Base-by-base conservation (phyloP, 2,329 filamentous ascomycete genomes). In the Pyrenophora graminea region DNA sequence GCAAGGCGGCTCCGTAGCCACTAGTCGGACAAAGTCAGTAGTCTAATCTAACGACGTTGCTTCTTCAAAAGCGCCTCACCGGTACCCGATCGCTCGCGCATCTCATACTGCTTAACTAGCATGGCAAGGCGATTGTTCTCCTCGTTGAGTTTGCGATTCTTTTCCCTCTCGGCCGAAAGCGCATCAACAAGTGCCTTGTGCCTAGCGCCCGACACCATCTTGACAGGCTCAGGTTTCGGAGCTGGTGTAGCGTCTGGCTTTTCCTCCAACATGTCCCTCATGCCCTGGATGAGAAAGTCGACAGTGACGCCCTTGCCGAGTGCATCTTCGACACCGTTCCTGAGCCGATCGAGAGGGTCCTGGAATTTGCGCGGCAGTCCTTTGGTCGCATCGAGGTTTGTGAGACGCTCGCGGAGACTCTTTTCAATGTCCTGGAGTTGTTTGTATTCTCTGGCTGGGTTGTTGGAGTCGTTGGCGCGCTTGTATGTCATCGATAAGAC, bases 71-170 rank as follows among this genome's bases (percentile, higher is more conserved):
- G 32, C 13, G 45, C 9, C 39, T 37, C 32, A 42, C 27, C n/a
- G 9, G 18, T 21, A 9, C 1, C 3, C n/a, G 25, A 10, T 18
- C n/a, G n/a, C 17, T 41, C 39, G 25, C 39, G 19, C 27, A 44
- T 50, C 38, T 58, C 45, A 48, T 59, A 38, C 19, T 42, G 45
- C 45, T 48, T 64, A n/a, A 66, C 33, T 10, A 43, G 33, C 25
- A 62, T 23, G 1, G 42, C 37, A 15, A 67, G 27, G 1, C 39
- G 21, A n/a, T 68, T 66, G 17, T 64, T 63, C 49, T 64, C 63
- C 32, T 57, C 53, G 17, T 64, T 66, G 34, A 66, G 47, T 41
- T 46, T 56, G 23, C 38, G 32, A 6, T 58, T 59, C 49, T 48
- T 60, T 25, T 46, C 47, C 5, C 55, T 52, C 23, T 55, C 56